A percentile compares a stretch with the other conserved stretches of the same genome.
These are phyloP conservation scores for Phytophthora capsici DNA, from an alignment of 352 stramenopile species.

Conservation along the genomic window DNA sequence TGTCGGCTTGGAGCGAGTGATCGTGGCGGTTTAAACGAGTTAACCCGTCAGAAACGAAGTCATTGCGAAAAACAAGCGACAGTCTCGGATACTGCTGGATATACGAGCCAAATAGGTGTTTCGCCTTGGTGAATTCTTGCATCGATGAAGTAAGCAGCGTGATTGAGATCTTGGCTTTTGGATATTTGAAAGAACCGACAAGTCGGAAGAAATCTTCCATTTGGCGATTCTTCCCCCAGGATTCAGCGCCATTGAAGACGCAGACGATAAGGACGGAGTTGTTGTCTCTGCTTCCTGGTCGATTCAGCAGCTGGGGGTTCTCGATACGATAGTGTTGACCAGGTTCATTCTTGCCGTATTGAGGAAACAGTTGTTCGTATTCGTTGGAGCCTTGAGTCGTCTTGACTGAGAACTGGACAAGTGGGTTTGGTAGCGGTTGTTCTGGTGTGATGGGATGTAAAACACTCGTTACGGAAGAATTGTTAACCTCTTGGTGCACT, in stretches of 20 bases:
- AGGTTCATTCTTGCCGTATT: slow-evolving; percentile 28
- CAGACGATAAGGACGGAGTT: slow-evolving; percentile 37
- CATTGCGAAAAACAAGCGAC: slow-evolving; percentile 46
- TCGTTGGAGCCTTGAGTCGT: slow-evolving; percentile 6
- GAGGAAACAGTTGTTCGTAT: slow-evolving; percentile 23
- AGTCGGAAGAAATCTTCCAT: slow-evolving; percentile 42
- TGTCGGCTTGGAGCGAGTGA: slow-evolving; percentile 27
- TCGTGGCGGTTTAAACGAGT: slow-evolving; percentile 39
- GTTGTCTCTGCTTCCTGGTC: neutral
- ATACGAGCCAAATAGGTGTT: slow-evolving; percentile 15
- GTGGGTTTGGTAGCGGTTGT: slow-evolving; percentile 14
- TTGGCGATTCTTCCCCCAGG: slow-evolving; percentile 37
- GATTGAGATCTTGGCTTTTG: slow-evolving; percentile 39
- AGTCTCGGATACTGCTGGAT: slow-evolving; percentile 34
- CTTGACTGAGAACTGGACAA: slow-evolving; percentile 11
- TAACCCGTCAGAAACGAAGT: slow-evolving; percentile 32
- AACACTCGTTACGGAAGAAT: slow-evolving; percentile 9
- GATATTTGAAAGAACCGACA: slow-evolving; percentile 33
- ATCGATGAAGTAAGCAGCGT: slow-evolving; percentile 43
- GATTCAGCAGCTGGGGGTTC: slow-evolving; percentile 11
- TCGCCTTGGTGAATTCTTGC: slow-evolving; percentile 36
- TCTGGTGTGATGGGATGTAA: slow-evolving; percentile 21
- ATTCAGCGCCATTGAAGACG: slow-evolving; percentile 40
- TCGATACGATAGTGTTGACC: slow-evolving; percentile 27
- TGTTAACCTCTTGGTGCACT: neutral